phyloP scores from a whole-genome alignment of 192 early-diverging fungal genomes.

The Backusella mclennaniae region DNA sequence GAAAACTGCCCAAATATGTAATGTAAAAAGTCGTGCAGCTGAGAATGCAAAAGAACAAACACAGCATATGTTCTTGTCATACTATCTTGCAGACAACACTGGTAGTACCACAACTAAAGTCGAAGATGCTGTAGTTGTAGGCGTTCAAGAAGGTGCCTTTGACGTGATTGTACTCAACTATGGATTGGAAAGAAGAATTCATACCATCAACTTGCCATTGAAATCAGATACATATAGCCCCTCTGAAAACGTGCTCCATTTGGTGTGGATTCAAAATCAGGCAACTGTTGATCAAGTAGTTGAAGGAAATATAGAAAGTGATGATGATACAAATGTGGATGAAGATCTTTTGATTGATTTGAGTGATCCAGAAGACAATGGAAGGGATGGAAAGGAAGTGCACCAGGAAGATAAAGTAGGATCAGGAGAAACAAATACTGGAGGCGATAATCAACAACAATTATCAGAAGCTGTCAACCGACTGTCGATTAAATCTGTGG shows the following conservation, averaged over 20 bases:
- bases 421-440: not conserved
- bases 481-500: not conserved
- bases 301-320: slow-evolving; percentile 1
- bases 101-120: slow-evolving; percentile 37
- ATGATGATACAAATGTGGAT: not conserved
- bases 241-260: slow-evolving; percentile 13
- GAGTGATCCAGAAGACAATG: not conserved
- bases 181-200: slow-evolving; percentile 66
- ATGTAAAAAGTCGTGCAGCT: slow-evolving; percentile 65
- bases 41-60: slow-evolving; percentile 73
- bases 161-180: slow-evolving; percentile 72
- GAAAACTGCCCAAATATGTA: slow-evolving; percentile 69
- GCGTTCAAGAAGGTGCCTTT: slow-evolving; percentile 62
- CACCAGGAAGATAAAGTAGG: not conserved
- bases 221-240: slow-evolving; percentile 15
- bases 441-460: not conserved
- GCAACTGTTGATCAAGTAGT: slow-evolving; percentile 10
- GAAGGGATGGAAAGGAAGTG: not conserved
- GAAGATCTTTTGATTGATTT: not conserved
- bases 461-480: not conserved
- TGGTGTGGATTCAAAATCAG: slow-evolving; percentile 15
- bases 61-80: slow-evolving; percentile 62
- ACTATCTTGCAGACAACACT: slow-evolving; percentile 52
- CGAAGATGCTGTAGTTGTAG: slow-evolving; percentile 63
- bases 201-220: slow-evolving; percentile 28